Evolutionary conservation across 2,329 filamentous ascomycete genomes (phyloP), one percentile per base, ranked within the genome.

Genomic region (Aureobasidium mangrovei): DNA sequence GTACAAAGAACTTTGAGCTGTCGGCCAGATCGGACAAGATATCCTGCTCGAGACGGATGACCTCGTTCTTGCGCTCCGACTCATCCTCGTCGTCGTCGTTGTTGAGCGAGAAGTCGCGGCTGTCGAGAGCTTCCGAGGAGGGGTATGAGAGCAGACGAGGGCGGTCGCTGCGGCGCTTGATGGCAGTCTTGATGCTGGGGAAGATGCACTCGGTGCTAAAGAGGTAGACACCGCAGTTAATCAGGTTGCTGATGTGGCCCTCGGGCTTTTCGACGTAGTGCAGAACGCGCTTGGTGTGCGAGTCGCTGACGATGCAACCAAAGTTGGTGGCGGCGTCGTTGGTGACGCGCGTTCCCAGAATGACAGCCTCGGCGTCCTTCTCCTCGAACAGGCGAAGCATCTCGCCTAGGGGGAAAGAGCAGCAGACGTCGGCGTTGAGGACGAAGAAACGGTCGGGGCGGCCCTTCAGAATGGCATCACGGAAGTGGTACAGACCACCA

Each of bases 261-360:
- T 98, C 91, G 61, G 93, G 93, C 78, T 97, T 97, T 80, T 97
- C 93, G 69, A 98, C 93, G 74, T 98, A 97, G 76, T 98, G 93
- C 57, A 97, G 84, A 43, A 98, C 93, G 61, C 91, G 89, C 70
- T 91, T 91, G 60, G 88, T 95, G 74, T 96, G 89, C 41, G 86
- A 77, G 71, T 98, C 93, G 54, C 88, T 93, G 55, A 97, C 93
- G 66, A 97, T 95, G 79, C 93, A 98, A 59, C 93, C 93, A 69
- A 97, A 98, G 78, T 97, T 97, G 64, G 82, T 86, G 32, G 93
- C 91, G 24, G 91, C 87, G 55, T 97, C 91, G 66, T 94, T 88
- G 67, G 83, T 84, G 56, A 97, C 89, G 54, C 90, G 80, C 39
- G 93, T 98, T 53, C 93, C 93, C 60, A 98, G 77, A 69, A 98